phyloP scores from a whole-genome alignment of 2,329 filamentous ascomycete species.

The Cytospora chrysosperma region DNA sequence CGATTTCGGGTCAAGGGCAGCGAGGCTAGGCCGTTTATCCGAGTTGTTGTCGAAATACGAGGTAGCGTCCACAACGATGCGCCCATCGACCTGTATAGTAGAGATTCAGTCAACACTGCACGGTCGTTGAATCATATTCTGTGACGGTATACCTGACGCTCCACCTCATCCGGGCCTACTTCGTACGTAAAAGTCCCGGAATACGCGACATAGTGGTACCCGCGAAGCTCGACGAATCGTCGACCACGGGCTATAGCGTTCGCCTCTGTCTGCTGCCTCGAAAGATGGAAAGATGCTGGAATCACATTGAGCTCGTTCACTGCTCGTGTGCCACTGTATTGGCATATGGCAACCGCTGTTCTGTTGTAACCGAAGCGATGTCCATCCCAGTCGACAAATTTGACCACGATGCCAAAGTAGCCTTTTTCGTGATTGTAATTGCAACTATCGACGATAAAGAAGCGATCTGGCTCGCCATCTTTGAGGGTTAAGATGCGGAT shows the following conservation, averaged over 20 bases:
- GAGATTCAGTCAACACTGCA: too few species aligned
- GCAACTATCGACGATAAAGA: neutral
- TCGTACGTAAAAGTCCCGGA: neutral
- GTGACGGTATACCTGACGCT: too few species aligned
- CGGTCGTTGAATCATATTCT: too few species aligned
- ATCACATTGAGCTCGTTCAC: neutral
- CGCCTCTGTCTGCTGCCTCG: neutral
- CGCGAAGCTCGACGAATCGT: neutral
- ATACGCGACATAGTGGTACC: neutral
- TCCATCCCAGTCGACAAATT: neutral
- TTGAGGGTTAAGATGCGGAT: neutral
- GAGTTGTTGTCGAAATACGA: neutral
- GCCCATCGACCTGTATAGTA: neutral
- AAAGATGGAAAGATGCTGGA: neutral
- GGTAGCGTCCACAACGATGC: neutral
- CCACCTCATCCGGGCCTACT: too few species aligned
- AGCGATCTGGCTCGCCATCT: neutral
- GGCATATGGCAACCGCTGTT: too few species aligned
- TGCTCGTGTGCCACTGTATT: neutral
- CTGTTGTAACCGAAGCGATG: neutral
- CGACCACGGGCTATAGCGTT: neutral
- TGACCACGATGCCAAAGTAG: neutral
- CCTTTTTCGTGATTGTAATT: neutral
- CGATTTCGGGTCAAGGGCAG: too few species aligned
- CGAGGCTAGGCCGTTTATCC: too few species aligned